A percentile compares a stretch with the other conserved stretches of the same genome.
Evolutionary conservation across 2,329 filamentous ascomycete genomes (phyloP).

Genomic region (Pochonia chlamydosporia): DNA sequence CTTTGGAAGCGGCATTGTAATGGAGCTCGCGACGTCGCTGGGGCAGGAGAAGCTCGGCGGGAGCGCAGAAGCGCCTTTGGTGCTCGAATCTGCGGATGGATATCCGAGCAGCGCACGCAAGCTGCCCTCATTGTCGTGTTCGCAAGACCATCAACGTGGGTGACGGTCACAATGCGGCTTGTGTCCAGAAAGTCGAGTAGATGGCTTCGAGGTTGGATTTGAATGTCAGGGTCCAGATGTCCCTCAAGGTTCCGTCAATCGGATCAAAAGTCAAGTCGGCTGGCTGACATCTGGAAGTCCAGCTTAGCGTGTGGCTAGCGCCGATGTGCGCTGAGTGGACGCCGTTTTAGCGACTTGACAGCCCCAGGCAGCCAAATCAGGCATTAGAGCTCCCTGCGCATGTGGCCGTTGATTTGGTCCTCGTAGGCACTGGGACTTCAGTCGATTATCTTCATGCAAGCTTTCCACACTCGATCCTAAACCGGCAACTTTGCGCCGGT

Average conservation of each 20-base stretch:
- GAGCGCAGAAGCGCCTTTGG: conserved; percentile 1
- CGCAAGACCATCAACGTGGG: not conserved
- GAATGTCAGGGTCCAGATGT: no score
- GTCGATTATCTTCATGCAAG: no score
- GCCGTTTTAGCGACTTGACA: not conserved
- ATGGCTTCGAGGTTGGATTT: no score
- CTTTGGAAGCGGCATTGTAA: conserved; percentile 20
- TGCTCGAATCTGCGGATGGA: conserved; percentile 5
- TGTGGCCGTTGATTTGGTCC: no score
- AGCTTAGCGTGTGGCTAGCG: not conserved
- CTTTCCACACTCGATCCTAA: not conserved
- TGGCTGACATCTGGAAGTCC: not conserved
- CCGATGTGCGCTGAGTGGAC: not conserved
- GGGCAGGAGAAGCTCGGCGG: conserved; percentile 1
- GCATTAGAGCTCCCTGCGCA: no score
- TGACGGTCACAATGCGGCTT: not conserved
- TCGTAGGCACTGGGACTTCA: no score
- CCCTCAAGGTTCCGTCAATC: no score
- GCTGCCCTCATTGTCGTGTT: conserved; percentile 21
- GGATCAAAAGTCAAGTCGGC: no score
- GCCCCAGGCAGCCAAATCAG: no score
- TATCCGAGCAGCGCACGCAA: conserved; percentile 19
- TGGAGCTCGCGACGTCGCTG: conserved; percentile 2
- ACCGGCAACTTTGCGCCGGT: not conserved
- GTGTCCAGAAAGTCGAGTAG: not conserved